Evolutionary conservation across 2,329 filamentous ascomycete genomes (phyloP), one percentile per base, ranked within the genome.

Genomic region (Fusarium subglutinans): DNA sequence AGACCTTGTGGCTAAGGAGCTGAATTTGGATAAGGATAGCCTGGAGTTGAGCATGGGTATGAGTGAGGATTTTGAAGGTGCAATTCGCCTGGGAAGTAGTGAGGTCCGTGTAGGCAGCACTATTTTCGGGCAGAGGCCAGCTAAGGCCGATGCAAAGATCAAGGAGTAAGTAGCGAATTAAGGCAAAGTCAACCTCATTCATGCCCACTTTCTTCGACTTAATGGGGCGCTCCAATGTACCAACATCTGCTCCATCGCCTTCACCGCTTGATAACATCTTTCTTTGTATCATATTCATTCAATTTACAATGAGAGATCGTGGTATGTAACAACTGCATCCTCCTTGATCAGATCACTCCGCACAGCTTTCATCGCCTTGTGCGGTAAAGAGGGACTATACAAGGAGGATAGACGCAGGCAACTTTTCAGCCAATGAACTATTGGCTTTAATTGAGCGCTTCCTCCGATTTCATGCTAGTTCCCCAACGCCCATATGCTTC

Each of bases 21-120:
- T 86, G 26, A 80, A 79, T 2, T 62, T 85, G 56, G 81, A 86
- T 22, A 83, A 85, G n/a, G 87, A 87, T 69, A 73, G 66, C n/a
- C 81, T 98, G 77, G 95, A 98, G 86, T 82, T 98, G 83, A 98
- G 95, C 83, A 99, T 99, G 96, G 96, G 96, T 12, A 99, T 99
- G 96, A 98, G 95, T 81, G 91, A 94, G 79, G 96, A 99, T 82
- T 99, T 96, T 82, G 95, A 98, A 85, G 93, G 92, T 13, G 96
- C 96, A 2, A 92, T 98, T 79, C 84, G 83, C 18, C 86, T 94
- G 86, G 96, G 96, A 0, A 98, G 95, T 83, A 88, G 90, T 76
- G 95, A 98, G 86, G 95, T 99, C 11, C 89, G 96, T 66, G 90
- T 99, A 14, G 96, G 96, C 4, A 98, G 94, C 80, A 96, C 94